Percentiles rank a stretch among this genome's conserved stretches.
These are phyloP conservation scores for Trypanosoma brucei DNA, from an alignment of 208 protist species.

Conservation along the genomic window DNA sequence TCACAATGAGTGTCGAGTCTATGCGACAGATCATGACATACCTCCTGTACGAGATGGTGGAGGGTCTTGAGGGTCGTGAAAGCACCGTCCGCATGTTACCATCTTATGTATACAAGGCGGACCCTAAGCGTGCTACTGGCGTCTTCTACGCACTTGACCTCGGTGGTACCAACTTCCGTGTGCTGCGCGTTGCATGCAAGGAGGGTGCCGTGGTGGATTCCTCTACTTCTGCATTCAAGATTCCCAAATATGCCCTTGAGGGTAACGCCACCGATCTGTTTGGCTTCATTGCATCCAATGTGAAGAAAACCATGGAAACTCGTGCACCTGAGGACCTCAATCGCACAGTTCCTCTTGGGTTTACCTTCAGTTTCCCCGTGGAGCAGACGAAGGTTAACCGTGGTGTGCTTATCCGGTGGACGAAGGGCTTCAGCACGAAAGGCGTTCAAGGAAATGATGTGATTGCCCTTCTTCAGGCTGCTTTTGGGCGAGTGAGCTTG, in stretches of 20 bases:
- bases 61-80: constrained; percentile 66
- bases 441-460: constrained; percentile 86
- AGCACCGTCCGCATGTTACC: constrained; percentile 85
- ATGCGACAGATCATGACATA: constrained; percentile 67
- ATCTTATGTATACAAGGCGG: constrained; percentile 72
- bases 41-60: constrained; percentile 83
- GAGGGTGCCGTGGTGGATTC: constrained; percentile 41
- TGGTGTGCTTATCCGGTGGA: constrained; percentile 88
- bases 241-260: constrained; percentile 44
- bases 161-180: constrained; percentile 89
- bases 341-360: constrained; percentile 69
- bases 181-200: constrained; percentile 62
- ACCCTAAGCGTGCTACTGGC: constrained; percentile 50
- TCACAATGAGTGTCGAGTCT: constrained; percentile 47
- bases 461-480: constrained; percentile 74
- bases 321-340: constrained; percentile 60
- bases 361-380: constrained; percentile 92
- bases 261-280: constrained; percentile 72
- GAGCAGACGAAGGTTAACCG: constrained; percentile 73
- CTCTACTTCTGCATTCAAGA: constrained; percentile 44
- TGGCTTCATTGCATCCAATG: constrained; percentile 79
- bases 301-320: constrained; percentile 58
- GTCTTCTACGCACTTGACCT: constrained; percentile 89
- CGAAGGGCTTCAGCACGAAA: constrained; percentile 88
- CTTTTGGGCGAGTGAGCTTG: constrained; percentile 52